Base-by-base conservation (phyloP, 2,329 filamentous ascomycete genomes). In the Microdochium trichocladiopsis region DNA sequence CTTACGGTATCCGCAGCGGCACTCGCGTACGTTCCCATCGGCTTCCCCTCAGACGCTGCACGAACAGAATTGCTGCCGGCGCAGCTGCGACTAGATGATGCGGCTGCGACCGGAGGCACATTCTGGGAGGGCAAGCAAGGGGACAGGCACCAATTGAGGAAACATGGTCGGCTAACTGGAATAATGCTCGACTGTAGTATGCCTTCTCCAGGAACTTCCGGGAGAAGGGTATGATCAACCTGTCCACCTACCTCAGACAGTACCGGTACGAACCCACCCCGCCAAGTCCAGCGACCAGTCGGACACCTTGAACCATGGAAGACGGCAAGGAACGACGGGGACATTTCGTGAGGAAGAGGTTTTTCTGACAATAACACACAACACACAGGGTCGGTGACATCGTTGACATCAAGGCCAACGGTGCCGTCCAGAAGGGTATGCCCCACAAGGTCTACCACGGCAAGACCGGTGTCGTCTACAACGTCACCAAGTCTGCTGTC, bases 391-490 rank as follows among this genome's bases (percentile, higher is more conserved):
- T 99, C 71, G 94, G 94, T 75, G 94, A 99, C 72, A 96, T 97
- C 67, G 94, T 99, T 71, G 94, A 99, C 74, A 90, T 99, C 75
- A 95, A 95, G 79, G 89, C 88, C 72, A 97, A 99, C 82, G 94
- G 92, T 87, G 94, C 91, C 71, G 88, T 95, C 62, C 92, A 96
- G 82, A 95, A 96, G 86, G 92, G 90, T 82, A 94, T 96, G 90
- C 92, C 93, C 69, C 91, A 92, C 87, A 96, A 96, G 85, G 88
- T 96, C 79, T 96, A 95, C 87, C 92, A 97, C 84, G 94, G 93
- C 72, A 97, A 97, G 89, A 96, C 92, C 60, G 91, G 91, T 72
- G 89, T 96, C 69, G 80, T 96, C 78, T 96, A 95, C 89, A 99
- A 99, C 83, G 94, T 99, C 69, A 94, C 93, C 79, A 96, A 96